Percentiles rank a stretch among this genome's conserved stretches.
Evolutionary conservation across 257 asterid genomes (phyloP).

Genomic region (Jasminum sambac): DNA sequence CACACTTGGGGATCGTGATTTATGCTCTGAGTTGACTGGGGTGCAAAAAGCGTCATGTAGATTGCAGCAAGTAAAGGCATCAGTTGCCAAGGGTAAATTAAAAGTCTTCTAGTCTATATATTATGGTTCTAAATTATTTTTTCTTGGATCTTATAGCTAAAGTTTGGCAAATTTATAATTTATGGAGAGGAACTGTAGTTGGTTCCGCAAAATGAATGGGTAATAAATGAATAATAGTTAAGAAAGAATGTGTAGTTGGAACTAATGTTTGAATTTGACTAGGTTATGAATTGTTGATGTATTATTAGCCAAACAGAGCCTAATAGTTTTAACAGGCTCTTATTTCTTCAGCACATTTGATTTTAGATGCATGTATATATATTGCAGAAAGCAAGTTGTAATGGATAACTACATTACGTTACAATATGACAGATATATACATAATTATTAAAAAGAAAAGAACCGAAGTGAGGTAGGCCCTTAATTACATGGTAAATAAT

Average conservation of each 20-base stretch:
- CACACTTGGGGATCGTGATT: slow-evolving; percentile 36
- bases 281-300: too few species aligned
- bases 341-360: background rate
- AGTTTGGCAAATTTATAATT: background rate
- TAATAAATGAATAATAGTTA: too few species aligned
- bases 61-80: slow-evolving; percentile 42
- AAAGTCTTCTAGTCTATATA: slow-evolving; percentile 44
- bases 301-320: too few species aligned
- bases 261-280: too few species aligned
- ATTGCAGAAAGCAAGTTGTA: background rate
- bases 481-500: background rate
- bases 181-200: too few species aligned
- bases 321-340: background rate
- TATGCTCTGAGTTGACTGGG: slow-evolving; percentile 39
- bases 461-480: background rate
- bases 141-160: background rate
- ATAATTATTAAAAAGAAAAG: background rate
- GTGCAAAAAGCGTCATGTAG: slow-evolving; percentile 40
- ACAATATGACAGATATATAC: background rate
- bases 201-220: too few species aligned
- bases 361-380: background rate
- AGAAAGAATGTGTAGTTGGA: too few species aligned
- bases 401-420: background rate
- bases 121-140: background rate
- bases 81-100: slow-evolving; percentile 40